Percentiles rank a stretch among this genome's conserved stretches.
Conservation (phyloP, 148 eudicot genomes). For the Rheum nobile region DNA sequence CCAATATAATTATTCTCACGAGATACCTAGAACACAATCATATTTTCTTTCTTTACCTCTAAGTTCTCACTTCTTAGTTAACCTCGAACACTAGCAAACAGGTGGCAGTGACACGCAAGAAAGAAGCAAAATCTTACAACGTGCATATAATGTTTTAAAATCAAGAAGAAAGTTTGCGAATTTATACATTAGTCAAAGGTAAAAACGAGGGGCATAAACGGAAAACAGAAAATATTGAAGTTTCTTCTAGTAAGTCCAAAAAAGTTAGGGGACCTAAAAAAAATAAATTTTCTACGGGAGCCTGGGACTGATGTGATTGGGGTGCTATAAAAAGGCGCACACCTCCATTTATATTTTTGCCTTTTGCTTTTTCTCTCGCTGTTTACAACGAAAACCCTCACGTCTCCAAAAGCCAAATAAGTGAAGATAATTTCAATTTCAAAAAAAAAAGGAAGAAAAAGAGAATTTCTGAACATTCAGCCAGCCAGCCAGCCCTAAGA, state of each 20-base stretch:
- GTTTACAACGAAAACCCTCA: constrained; percentile 7
- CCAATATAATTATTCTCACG: too few relatives aligned
- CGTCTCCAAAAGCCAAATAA: background rate
- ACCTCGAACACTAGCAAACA: background rate
- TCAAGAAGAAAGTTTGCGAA: background rate
- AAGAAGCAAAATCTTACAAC: background rate
- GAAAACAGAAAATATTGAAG: background rate
- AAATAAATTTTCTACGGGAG: background rate
- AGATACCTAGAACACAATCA: too few relatives aligned
- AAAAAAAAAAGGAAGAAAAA: background rate
- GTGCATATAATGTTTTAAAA: background rate
- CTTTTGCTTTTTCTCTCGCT: background rate
- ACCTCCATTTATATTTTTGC: background rate
- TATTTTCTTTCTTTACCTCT: too few relatives aligned
- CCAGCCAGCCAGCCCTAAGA: constrained; percentile 6
- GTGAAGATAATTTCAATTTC: background rate
- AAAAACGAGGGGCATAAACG: background rate
- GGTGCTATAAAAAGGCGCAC: background rate
- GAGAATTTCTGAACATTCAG: background rate
- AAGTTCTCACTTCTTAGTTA: too few relatives aligned
- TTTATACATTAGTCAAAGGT: background rate
- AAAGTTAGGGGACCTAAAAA: constrained; percentile 9
- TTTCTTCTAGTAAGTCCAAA: constrained; percentile 6
- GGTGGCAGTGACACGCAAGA: constrained; percentile 1
- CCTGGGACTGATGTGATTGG: background rate